Base-by-base conservation (phyloP, 2,329 filamentous ascomycete species). In the Teratosphaeria epicoccoides region DNA sequence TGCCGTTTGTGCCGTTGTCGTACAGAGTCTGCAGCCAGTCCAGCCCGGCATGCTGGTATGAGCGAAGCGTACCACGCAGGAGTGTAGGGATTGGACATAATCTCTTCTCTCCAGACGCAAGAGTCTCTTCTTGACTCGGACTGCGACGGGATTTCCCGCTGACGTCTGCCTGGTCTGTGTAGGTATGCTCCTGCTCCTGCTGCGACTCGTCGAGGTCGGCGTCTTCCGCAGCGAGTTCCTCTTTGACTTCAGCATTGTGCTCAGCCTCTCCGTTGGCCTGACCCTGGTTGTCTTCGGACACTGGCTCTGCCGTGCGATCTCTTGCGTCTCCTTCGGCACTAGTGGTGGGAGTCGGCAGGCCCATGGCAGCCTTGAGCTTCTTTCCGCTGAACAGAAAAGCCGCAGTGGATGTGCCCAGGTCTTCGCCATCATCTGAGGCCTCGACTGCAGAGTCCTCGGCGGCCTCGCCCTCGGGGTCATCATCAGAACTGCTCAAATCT, bases 21-120 rank as follows among this genome's bases (percentile, higher is more conserved):
- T 98, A 97, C 1, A 98, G 77, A 0, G 89, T 88, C 2, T 90
- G 89, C 46, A 98, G 82, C 93, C 93, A 98, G 66, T 98, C 93
- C 6, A 98, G 73, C n/a, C 93, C 94, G 63, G 88, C 87, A 63
- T 96, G 93, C 62, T 98, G 93, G 64, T 98, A 98, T 67, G 95
- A 91, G 66, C 94, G 86, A 10, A 98, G 73, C 0, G 82, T 95
- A 20, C 93, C 93, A 47, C 93, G 84, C 0, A 98, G 77, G 55
- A 88, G 51, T 57, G 69, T 85, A 0, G 89, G 90, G 10, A 93
- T 79, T 6, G 63, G 57, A 3, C 65, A 60, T 11, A 63, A 50
- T 10, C 55, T 45, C 45, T 60, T 64, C 23, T 52, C 43, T 17
- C 44, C 12, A 10, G 46, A 33, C 11, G 59, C 53, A 2, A 51